Evolutionary conservation across 129 eudicot genomes (phyloP), one percentile per base, ranked within the genome.

Genomic region (Artemisia argyi): DNA sequence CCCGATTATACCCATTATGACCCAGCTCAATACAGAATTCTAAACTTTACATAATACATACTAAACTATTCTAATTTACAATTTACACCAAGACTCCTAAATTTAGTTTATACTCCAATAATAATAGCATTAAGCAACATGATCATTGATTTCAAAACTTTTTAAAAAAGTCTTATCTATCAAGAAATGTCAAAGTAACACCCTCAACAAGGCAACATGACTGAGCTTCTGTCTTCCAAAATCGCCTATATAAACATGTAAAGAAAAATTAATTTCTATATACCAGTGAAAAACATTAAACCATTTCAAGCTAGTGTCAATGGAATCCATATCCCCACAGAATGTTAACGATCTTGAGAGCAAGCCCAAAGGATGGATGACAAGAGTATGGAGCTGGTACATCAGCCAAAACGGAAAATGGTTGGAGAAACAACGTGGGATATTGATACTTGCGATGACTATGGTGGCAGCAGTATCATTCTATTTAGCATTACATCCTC

Each of bases 381-480:
- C 78, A 42, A 65, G 63, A 66, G 1, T 73, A 51, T 79, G 78
- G 83, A 60, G 12, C 6, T 65, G 62, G 74, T 66, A 65, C 6
- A 9, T 66, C 55, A 73, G 59, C 20, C 35, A 19, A 7, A 73
- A 67, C 7, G 53, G 63, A 51, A 70, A 60, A 55, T 79, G 83
- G 83, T 64, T 79, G 13, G 83, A 73, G 30, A 79, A 68, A 74
- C 71, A 79, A 67, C 79, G 83, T 0, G 79, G 83, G 54, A 24
- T 73, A 17, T 53, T 79, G 0, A 61, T 79, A 11, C 26, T 79
- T 0, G 72, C 79, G 2, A 60, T 62, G 3, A 24, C 69, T 12
- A 69, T 79, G 5, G 59, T 68, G 57, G 79, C 75, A n/a, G n/a
- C 7, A n/a, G n/a, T 59, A 7, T 20, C 75, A 0, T 79, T 67